Evolutionary conservation across 371 early-diverging fungal species (phyloP).

Genomic region (Fennellomyces sp.): DNA sequence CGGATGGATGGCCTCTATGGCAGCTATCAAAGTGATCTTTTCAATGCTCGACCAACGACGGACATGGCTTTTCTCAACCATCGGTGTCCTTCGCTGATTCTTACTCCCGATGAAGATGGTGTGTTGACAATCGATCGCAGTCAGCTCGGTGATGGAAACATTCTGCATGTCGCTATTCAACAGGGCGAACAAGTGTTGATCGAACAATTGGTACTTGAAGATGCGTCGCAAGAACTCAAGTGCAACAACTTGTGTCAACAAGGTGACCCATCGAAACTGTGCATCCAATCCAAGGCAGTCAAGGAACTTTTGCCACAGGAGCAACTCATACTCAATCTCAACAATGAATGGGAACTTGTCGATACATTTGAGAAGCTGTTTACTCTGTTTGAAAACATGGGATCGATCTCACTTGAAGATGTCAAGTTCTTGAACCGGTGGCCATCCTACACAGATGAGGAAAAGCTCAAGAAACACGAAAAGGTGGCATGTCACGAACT

Average conservation of each 20-base stretch:
- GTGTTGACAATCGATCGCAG: slow-evolving; percentile 20
- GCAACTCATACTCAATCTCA: slow-evolving; percentile 10
- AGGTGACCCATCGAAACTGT: slow-evolving; percentile 9
- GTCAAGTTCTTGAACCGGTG: slow-evolving; percentile 34
- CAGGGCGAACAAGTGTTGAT: slow-evolving; percentile 29
- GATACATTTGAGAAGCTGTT: slow-evolving; percentile 39
- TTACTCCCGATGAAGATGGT: slow-evolving; percentile 20
- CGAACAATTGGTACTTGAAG: slow-evolving; percentile 12
- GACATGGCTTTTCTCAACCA: slow-evolving; percentile 28
- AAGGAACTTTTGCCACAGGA: slow-evolving; percentile 3
- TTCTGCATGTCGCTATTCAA: slow-evolving; percentile 33
- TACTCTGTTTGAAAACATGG: slow-evolving; percentile 19
- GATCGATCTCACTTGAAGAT: background rate
- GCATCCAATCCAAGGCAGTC: slow-evolving; percentile 30
- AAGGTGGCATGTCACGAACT: slow-evolving; percentile 53
- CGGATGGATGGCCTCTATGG: no score
- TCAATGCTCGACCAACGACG: background rate
- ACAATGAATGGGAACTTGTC: slow-evolving; percentile 47
- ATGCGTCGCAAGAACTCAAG: slow-evolving; percentile 14
- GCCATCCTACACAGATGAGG: slow-evolving; percentile 9
- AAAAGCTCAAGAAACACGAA: slow-evolving; percentile 33
- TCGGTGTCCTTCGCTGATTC: slow-evolving; percentile 16
- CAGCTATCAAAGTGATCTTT: no score
- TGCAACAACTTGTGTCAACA: slow-evolving; percentile 24
- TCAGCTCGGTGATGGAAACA: slow-evolving; percentile 29